Conservation (phyloP, 2,329 filamentous ascomycete species). For the Biscogniauxia mediterranea region DNA sequence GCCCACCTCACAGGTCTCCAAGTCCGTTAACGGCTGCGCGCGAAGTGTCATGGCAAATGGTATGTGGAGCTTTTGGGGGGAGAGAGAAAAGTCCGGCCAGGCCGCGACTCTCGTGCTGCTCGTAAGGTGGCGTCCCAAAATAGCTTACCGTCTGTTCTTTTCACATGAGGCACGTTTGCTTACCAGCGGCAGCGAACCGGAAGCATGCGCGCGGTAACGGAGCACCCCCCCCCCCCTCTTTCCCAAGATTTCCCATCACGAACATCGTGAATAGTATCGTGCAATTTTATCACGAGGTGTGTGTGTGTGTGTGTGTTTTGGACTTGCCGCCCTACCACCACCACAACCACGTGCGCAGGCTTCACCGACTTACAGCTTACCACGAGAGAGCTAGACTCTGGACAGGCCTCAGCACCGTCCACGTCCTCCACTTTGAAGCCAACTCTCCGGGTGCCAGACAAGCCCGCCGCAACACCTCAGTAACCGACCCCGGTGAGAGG, state of each 20-base stretch:
- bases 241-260: conserved; percentile 12
- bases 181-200: conserved; percentile 20
- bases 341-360: neutral
- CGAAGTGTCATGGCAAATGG: conserved; percentile 20
- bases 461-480: neutral
- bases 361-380: neutral
- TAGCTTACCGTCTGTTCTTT: conserved; percentile 9
- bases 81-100: conserved; percentile 11
- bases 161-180: conserved; percentile 11
- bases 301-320: neutral
- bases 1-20: conserved; percentile 9
- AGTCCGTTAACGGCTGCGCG: conserved; percentile 25
- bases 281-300: neutral
- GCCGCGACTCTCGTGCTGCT: conserved; percentile 16
- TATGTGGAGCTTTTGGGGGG: conserved; percentile 21
- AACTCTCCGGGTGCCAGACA: neutral
- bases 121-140: conserved; percentile 10
- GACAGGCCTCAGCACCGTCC: neutral
- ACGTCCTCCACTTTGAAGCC: neutral
- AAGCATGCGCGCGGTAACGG: conserved; percentile 22
- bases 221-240: conserved; percentile 1
- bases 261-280: conserved; percentile 5
- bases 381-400: neutral
- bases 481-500: neutral
- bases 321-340: neutral